Percentiles rank a stretch among this genome's conserved stretches.
phyloP scores from a whole-genome alignment of 345 rosid species.

The Excoecaria cochinchinensis region DNA sequence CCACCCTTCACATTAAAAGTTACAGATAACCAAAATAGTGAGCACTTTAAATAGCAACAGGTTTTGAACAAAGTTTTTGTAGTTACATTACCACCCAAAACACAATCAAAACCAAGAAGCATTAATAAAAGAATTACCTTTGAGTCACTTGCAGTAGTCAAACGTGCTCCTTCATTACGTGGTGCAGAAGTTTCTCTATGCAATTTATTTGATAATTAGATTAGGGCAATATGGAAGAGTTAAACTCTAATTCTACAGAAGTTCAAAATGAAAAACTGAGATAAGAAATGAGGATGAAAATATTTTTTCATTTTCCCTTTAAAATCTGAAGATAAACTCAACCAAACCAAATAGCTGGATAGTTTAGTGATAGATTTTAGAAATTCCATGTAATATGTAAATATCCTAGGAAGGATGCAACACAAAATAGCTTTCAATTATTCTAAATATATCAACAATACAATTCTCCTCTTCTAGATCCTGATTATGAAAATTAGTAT shows the following conservation, averaged over 20 bases:
- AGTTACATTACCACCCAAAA: not conserved
- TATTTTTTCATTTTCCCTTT: not conserved
- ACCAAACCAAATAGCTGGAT: not conserved
- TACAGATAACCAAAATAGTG: not conserved
- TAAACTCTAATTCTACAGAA: not conserved
- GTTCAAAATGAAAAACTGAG: not conserved
- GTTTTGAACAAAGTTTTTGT: not conserved
- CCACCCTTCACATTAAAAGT: conserved; percentile 34
- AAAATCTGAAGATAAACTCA: not conserved
- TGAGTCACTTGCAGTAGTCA: conserved; percentile 29
- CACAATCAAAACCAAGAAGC: not conserved
- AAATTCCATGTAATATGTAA: not conserved
- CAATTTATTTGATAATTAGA: not conserved
- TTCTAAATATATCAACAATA: not conserved
- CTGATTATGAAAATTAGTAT: not conserved
- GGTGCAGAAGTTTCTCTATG: conserved; percentile 39
- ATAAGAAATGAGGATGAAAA: not conserved
- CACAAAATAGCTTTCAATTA: not conserved
- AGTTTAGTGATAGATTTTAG: not conserved
- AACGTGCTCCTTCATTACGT: conserved; percentile 28
- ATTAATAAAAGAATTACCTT: conserved; percentile 41
- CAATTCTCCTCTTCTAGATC: not conserved
- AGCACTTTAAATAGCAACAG: conserved; percentile 9
- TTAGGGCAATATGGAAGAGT: not conserved
- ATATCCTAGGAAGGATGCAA: not conserved